A percentile compares a stretch with the other conserved stretches of the same genome.
phyloP scores from a whole-genome alignment of 2,329 filamentous ascomycete genomes.

The Aspergillus brunneoviolaceus region DNA sequence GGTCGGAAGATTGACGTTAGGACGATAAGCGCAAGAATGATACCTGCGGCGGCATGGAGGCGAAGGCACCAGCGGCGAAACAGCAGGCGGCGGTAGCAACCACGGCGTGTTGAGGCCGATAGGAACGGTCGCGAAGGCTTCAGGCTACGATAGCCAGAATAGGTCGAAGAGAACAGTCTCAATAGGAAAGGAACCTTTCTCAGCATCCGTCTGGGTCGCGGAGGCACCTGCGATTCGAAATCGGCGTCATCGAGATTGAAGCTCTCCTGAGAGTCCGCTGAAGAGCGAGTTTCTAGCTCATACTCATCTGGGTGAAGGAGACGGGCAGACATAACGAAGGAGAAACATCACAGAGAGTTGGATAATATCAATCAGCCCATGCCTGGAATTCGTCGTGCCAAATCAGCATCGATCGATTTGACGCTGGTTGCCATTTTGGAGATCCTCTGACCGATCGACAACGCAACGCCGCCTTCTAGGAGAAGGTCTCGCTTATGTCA shows the following conservation, averaged over 20 bases:
- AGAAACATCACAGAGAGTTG: constrained; percentile 14
- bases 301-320: constrained; percentile 44
- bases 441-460: background rate
- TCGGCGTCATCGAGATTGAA: constrained; percentile 45
- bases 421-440: background rate
- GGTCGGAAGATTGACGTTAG: constrained; percentile 52
- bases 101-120: constrained; percentile 23
- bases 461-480: background rate
- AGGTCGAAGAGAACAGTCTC: constrained; percentile 28
- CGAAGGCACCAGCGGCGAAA: constrained; percentile 34
- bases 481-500: constrained; percentile 3
- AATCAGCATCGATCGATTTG: constrained; percentile 2
- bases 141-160: constrained; percentile 33
- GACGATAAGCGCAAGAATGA: constrained; percentile 26
- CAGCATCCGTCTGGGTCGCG: constrained; percentile 26
- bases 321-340: constrained; percentile 36
- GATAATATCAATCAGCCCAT: constrained; percentile 15
- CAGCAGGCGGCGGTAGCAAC: constrained; percentile 29
- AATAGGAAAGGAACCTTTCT: constrained; percentile 27
- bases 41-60: constrained; percentile 24
- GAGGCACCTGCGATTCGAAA: constrained; percentile 40
- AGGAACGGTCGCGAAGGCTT: constrained; percentile 28
- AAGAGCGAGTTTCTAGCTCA: constrained; percentile 41
- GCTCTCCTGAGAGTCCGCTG: constrained; percentile 39
- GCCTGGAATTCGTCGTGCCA: constrained; percentile 8